Conservation (phyloP, 2,329 filamentous ascomycete genomes). For the Talaromyces sp. region DNA sequence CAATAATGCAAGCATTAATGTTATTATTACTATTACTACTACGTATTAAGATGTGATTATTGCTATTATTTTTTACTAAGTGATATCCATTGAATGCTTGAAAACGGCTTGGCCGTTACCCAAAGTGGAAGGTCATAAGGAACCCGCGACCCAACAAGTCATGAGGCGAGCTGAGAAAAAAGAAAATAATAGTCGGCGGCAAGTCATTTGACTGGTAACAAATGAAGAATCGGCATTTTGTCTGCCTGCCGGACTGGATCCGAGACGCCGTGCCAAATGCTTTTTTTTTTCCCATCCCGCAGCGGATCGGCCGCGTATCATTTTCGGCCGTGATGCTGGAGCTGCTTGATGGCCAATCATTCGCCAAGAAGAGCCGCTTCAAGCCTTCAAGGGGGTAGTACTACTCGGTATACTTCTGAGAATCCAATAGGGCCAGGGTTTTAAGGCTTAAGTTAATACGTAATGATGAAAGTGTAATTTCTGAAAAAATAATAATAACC, state of each 20-base stretch:
- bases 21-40: background rate
- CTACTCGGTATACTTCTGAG: background rate
- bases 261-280: background rate
- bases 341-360: background rate
- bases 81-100: too few species aligned
- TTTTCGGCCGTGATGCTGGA: background rate
- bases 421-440: background rate
- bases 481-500: background rate
- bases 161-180: background rate
- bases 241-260: background rate
- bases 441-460: too few species aligned
- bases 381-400: background rate
- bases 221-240: background rate
- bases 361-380: background rate
- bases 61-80: too few species aligned
- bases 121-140: background rate
- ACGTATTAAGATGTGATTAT: too few species aligned
- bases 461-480: background rate
- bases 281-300: background rate
- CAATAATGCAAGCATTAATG: background rate
- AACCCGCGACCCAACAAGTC: background rate
- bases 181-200: background rate
- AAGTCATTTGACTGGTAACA: background rate
- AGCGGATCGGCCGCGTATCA: background rate
- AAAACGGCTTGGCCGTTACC: background rate